These are phyloP conservation scores for Cytospora piceae DNA, from an alignment of 2,329 filamentous ascomycete genomes.

Conservation along the genomic window DNA sequence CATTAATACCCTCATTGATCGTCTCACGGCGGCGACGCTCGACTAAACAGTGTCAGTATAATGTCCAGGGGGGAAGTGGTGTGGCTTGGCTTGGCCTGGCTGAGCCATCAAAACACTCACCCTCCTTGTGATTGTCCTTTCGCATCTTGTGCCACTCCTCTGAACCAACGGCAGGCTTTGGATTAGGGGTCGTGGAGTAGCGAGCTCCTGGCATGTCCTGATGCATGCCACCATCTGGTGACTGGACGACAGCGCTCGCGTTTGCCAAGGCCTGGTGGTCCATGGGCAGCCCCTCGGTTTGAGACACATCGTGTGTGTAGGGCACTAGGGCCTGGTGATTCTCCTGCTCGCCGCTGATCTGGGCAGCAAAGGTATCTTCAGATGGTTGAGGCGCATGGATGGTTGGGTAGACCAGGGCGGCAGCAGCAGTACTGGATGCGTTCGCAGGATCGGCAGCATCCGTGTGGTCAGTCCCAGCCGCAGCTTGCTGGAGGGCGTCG, in stretches of 20 bases:
- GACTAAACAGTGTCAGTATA: conserved; percentile 57
- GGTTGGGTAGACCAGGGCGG: conserved; percentile 64
- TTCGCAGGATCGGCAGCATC: conserved; percentile 55
- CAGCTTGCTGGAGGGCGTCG: conserved; percentile 59
- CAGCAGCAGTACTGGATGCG: conserved; percentile 63
- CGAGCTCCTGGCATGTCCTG: conserved; percentile 39
- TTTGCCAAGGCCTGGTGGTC: conserved; percentile 30
- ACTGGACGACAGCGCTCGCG: conserved; percentile 15
- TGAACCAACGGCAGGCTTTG: conserved; percentile 89
- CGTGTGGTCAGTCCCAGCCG: conserved; percentile 46
- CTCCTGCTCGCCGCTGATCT: conserved; percentile 46
- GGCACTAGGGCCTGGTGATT: conserved; percentile 42
- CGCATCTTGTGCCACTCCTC: conserved; percentile 98
- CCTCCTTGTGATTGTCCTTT: conserved; percentile 98
- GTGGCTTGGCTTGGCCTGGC: background rate
- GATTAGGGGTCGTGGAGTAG: conserved; percentile 48
- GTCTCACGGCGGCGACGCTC: conserved; percentile 95
- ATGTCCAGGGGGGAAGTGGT: background rate
- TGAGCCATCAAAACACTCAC: conserved; percentile 52
- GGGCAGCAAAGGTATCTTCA: conserved; percentile 63
- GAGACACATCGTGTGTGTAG: conserved; percentile 41
- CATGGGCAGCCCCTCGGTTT: conserved; percentile 42
- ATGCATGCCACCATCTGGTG: conserved; percentile 31
- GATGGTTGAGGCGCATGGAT: conserved; percentile 61
- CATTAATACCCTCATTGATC: conserved; percentile 98